Base-by-base conservation (phyloP, 495 filamentous ascomycete genomes). In the Xylaria palmicola region DNA sequence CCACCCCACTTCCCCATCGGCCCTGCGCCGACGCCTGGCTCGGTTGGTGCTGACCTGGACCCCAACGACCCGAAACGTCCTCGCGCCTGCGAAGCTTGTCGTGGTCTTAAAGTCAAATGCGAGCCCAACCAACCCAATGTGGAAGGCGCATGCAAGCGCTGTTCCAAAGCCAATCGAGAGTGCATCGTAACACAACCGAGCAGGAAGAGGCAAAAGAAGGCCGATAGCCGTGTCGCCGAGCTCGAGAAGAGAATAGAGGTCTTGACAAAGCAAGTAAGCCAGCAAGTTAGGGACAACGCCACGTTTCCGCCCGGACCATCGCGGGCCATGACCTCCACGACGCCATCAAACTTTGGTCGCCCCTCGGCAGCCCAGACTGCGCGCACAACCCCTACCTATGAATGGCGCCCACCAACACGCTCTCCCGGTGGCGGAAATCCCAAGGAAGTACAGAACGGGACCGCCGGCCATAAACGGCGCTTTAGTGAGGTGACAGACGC, bases 181-280 rank as follows among this genome's bases (percentile, higher is more conserved):
- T 98, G 94, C 65, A 70, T 96, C 30, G 87, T 95, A 36, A 96
- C 92, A 7, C 83, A 84, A 26, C 92, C 93, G 1, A 91, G 85
- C 12, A 81, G 92, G 13, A 97, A 96, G 74, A 81, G 93, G 29
- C 90, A 93, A 77, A 96, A 94, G 79, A 97, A 97, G 79, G 91
- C 90, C 27, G 94, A 97, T 70, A 92, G 85, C 59, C 85, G 93
- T 39, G 92, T 98, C 7, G 88, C 92, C 13, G 93, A 97, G 75
- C 79, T 98, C 41, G 94, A 98, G 75, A 91, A 88, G 77, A 96
- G 95, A 77, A 93, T 98, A 50, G 91, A 97, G 76, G 90, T 87
- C 10, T 70, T 97, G 72, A 96, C 90, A 2, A n/a, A n/a, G 90
- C 90, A 0, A 90, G 83, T 50, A 67, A 96, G 55, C 83, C 90